Evolutionary conservation across 192 early-diverging fungal genomes (phyloP), one percentile per base, ranked within the genome.

Genomic region (Backusella tarrabulga): DNA sequence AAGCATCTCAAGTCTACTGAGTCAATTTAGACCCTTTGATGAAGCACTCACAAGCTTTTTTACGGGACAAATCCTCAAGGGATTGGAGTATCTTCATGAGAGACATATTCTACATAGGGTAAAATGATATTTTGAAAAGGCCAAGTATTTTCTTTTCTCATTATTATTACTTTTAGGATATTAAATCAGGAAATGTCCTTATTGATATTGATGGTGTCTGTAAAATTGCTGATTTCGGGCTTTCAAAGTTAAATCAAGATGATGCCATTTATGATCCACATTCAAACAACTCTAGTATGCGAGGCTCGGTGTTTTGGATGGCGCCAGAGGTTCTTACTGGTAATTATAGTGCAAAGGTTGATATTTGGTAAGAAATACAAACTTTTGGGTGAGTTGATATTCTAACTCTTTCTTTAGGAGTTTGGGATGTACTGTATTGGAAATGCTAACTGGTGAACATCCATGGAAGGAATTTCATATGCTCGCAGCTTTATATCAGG

Each of bases 211-310:
- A 88, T 17, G 93, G 93, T 17, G 88, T 93, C 7, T 95, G 95
- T 67, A 98, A 98, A 84, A 98, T 98, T 40, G 93, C 94, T 8
- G 97, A 98, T 83, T 98, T 98, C 87, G 97, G 97, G 29, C 92
- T 97, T 21, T 97, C 96, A 26, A 97, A 95, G 73, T 90, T 90
- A 76, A 92, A 87, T 2, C 32, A 40, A 3, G 54, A 74, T 15
- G 32, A 60, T 6, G 60, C 66, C 1, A 63, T 63, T 6, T 68
- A 75, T 23, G 41, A 68, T 34, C 23, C 41, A 23, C 67, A 40
- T 11, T 23, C 60, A 21, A 32, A 68, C 9, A 67, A 75, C 21
- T 75, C 74, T 6, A 41, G 26, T 2, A 79, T 94, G 44, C 85
- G 91, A 76, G 94, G 94, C 4, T 90, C 95, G 0, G 86, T 95